Base-by-base conservation (phyloP, 2,329 filamentous ascomycete genomes). In the Mariannaea elegans region DNA sequence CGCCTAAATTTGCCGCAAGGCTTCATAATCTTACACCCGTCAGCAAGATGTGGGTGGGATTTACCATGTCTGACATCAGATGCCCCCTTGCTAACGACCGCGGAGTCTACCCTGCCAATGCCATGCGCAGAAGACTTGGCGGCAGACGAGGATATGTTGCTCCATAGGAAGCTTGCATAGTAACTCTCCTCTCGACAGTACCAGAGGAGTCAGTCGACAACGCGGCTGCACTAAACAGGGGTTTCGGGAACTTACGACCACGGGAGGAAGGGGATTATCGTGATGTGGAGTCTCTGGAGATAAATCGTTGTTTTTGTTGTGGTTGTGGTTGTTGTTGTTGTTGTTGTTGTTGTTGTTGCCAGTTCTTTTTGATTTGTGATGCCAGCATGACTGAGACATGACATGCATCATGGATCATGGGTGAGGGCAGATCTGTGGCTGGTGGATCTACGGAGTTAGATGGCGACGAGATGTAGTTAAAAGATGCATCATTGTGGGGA, bases 331-430 rank as follows among this genome's bases (percentile, higher is more conserved):
- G n/a, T n/a, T 36, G 16, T 19, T 42, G 41, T 10, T 31, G 27
- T 31, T 31, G 27, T 24, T n/a, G 13, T 18, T 18, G 16, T 41
- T 27, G 36, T 21, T 38, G 21, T 23, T 39, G 9, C 14, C 31
- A 34, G 8, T 2, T 42, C 27, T 24, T 32, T 52, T 19, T 51
- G 38, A 19, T 39, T 34, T 19, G 31, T 48, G 49, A 34, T 18
- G 47, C 48, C 41, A 48, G 31, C 49, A 21, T 19, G 21, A 21
- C 34, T n/a, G n/a, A n/a, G n/a, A 47, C 56, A 58, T 44, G 49
- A 54, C 49, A 44, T 38, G 44, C 56, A 49, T 16, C 38, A 54
- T 54, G 49, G 49, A 49, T 54, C 21, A 45, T 49, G 49, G 49
- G 50, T 59, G 44, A 44, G 29, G 10, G 31, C 16, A 42, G 38